Percentiles rank a stretch among this genome's conserved stretches.
Conservation (phyloP, 345 rosid genomes). For the Litchi chinensis region DNA sequence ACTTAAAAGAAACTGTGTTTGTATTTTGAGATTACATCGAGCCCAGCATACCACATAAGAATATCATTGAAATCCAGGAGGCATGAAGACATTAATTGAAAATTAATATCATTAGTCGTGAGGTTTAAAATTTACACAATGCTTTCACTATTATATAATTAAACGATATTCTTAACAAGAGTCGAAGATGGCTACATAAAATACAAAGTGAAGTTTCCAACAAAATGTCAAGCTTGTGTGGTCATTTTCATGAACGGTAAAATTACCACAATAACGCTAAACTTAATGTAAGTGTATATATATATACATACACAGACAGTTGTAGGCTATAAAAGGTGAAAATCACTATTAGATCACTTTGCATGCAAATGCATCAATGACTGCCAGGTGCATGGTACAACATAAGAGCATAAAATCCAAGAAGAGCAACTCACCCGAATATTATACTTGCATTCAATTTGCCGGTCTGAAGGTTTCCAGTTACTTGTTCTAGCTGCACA, state of each 20-base stretch:
- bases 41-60: neutral
- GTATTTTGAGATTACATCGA: neutral
- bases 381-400: neutral
- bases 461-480: conserved; percentile 56
- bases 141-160: neutral
- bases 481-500: conserved; percentile 47
- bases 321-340: neutral
- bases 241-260: no score
- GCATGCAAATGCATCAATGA: neutral
- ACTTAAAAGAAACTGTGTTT: neutral
- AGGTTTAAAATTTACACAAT: neutral
- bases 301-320: no score
- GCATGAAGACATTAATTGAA: neutral
- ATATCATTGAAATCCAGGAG: neutral
- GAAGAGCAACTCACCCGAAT: conserved; percentile 61
- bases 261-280: no score
- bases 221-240: neutral
- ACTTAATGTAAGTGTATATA: no score
- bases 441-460: conserved; percentile 50
- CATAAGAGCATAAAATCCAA: neutral
- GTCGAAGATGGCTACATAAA: neutral
- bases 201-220: neutral
- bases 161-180: neutral
- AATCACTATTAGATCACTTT: neutral
- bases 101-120: neutral